These are phyloP conservation scores for Myriosclerotinia curreyana DNA, from an alignment of 2,329 filamentous ascomycete genomes.

Conservation along the genomic window DNA sequence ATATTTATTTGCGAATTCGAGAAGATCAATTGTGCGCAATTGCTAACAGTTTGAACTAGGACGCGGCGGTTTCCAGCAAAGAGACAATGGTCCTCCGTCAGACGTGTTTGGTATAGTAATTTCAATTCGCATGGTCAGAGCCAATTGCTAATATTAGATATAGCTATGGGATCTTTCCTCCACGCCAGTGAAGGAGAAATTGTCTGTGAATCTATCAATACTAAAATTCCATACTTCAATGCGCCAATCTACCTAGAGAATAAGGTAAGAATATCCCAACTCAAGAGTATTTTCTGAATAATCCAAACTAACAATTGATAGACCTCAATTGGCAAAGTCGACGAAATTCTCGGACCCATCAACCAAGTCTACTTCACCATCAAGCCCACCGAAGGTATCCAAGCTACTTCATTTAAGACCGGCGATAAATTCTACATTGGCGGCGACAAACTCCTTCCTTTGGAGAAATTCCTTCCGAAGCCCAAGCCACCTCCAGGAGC, in stretches of 20 bases:
- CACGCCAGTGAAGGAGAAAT: constrained; percentile 97
- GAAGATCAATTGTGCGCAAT: constrained; percentile 20
- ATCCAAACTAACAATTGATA: constrained; percentile 37
- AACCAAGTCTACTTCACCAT: constrained; percentile 99
- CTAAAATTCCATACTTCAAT: constrained; percentile 98
- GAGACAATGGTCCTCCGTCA: constrained; percentile 60
- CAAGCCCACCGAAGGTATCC: constrained; percentile 94
- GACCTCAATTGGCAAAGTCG: constrained; percentile 91
- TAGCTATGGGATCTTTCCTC: constrained; percentile 90
- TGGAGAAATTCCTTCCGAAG: constrained; percentile 96
- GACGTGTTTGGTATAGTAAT: constrained; percentile 53
- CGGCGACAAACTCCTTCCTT: constrained; percentile 86
- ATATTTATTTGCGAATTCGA: constrained; percentile 31
- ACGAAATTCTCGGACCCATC: constrained; percentile 95
- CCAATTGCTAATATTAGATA: constrained; percentile 26
- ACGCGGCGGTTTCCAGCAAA: constrained; percentile 59
- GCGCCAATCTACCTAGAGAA: constrained; percentile 98
- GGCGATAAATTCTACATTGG: constrained; percentile 98
- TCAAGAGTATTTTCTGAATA: rapidly evolving
- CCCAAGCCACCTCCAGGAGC: constrained; percentile 72
- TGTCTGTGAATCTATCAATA: constrained; percentile 91
- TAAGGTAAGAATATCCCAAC: constrained; percentile 57
- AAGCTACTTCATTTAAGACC: constrained; percentile 88
- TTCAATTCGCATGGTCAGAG: background rate
- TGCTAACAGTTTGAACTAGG: constrained; percentile 43